phyloP scores from a whole-genome alignment of 176 grass and related monocot species.

The Pontederia paniculata region DNA sequence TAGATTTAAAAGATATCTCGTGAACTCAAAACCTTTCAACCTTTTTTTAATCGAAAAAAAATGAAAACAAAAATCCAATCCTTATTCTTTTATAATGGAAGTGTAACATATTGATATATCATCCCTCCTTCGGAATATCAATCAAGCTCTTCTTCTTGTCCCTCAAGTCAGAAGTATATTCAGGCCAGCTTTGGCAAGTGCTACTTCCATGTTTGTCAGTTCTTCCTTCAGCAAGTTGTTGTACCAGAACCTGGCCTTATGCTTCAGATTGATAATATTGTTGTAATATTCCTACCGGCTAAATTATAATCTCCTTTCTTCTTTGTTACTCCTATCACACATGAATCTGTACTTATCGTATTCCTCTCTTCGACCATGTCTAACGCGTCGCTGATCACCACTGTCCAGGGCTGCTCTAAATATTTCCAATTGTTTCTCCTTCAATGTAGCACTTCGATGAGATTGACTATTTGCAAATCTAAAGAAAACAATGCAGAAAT shows the following conservation, averaged over 20 bases:
- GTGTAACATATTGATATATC: no score
- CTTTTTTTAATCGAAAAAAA: no score
- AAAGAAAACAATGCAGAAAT: neutral
- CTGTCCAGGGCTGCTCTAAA: conserved; percentile 37
- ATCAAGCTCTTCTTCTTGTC: conserved; percentile 35
- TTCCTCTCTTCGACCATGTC: conserved; percentile 2
- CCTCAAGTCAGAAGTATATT: conserved; percentile 29
- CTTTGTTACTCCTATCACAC: neutral
- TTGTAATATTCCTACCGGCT: no score
- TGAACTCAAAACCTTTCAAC: no score
- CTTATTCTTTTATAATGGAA: no score
- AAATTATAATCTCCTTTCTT: neutral
- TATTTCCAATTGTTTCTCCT: conserved; percentile 85
- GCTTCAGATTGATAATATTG: no score
- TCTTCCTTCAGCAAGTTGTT: neutral
- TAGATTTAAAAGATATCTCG: no score
- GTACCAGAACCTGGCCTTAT: no score
- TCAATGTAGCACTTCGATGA: conserved; percentile 69
- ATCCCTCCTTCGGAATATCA: no score
- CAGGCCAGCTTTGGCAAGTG: conserved; percentile 10
- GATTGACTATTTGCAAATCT: conserved; percentile 60
- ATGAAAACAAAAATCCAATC: no score
- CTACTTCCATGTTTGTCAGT: conserved; percentile 12
- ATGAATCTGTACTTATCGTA: conserved; percentile 21
- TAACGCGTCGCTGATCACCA: neutral